These are phyloP conservation scores for Salvia sclarea DNA, from an alignment of 305 asterid species.

Conservation along the genomic window DNA sequence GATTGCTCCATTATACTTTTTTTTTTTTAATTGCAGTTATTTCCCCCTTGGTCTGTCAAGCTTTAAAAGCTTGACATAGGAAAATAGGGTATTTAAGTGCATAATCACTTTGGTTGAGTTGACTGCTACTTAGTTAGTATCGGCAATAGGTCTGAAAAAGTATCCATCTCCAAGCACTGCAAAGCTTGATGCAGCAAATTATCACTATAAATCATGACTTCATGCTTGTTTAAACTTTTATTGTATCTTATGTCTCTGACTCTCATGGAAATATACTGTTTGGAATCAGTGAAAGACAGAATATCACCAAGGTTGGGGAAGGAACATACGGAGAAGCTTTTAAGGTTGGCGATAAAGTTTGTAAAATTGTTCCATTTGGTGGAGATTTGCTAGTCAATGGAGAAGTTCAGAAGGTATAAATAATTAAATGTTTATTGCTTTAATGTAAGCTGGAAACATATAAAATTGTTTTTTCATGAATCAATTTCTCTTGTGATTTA, in stretches of 20 bases:
- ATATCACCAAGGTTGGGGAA: conserved; percentile 80
- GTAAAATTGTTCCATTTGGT: conserved; percentile 93
- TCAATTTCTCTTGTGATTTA: conserved; percentile 21
- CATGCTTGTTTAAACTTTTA: conserved; percentile 9
- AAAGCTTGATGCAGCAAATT: not conserved
- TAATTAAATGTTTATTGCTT: conserved; percentile 16
- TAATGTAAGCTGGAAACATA: conserved; percentile 19
- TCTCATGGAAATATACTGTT: conserved; percentile 29
- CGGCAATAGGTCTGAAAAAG: no score
- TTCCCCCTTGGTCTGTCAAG: conserved; percentile 13
- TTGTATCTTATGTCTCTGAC: conserved; percentile 17
- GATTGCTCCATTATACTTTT: conserved; percentile 15
- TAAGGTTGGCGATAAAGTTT: conserved; percentile 73
- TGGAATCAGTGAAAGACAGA: conserved; percentile 55
- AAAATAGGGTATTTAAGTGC: conserved; percentile 5
- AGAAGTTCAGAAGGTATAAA: conserved; percentile 80
- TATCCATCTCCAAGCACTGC: no score
- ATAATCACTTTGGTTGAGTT: conserved; percentile 13
- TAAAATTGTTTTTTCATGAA: not conserved
- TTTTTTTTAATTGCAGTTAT: not conserved
- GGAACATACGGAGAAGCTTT: conserved; percentile 98
- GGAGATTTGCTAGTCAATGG: conserved; percentile 83
- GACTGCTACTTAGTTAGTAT: no score
- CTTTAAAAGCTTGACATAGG: conserved; percentile 13
- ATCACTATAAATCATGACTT: conserved; percentile 14